Evolutionary conservation across 2,329 filamentous ascomycete genomes (phyloP).

Genomic region (Apiospora pterosperma): DNA sequence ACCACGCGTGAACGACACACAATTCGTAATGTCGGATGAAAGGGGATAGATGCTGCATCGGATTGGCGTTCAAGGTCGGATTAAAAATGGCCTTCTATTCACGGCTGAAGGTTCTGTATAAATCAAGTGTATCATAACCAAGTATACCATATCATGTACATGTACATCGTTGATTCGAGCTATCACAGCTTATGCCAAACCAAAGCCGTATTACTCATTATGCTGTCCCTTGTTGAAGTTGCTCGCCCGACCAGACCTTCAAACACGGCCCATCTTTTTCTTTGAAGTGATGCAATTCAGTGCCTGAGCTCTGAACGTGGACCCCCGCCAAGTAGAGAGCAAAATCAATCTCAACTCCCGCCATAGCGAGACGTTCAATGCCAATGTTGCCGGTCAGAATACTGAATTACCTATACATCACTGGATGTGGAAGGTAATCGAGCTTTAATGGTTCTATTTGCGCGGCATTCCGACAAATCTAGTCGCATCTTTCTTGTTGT

Average conservation of each 20-base stretch:
- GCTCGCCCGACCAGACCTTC: not conserved
- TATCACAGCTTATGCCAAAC: not conserved
- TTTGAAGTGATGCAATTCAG: constrained; percentile 4
- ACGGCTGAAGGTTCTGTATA: not conserved
- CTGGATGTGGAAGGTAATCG: not conserved
- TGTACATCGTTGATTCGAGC: not conserved
- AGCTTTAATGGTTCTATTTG: not conserved
- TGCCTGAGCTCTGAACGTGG: not conserved
- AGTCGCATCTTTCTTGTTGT: not conserved
- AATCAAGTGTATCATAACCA: not conserved
- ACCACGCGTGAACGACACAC: not conserved
- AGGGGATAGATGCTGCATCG: constrained; percentile 8
- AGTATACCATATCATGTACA: not conserved
- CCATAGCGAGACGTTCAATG: not conserved
- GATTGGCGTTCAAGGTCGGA: constrained; percentile 19
- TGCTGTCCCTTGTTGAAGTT: not conserved
- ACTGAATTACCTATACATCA: not conserved
- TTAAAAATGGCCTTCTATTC: not conserved
- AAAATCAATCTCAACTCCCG: not conserved
- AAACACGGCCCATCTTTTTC: not conserved
- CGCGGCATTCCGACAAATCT: not conserved
- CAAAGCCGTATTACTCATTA: not conserved
- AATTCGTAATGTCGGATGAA: not conserved
- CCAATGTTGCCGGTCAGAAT: not conserved
- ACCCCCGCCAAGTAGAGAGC: not conserved